Evolutionary conservation across 2,329 filamentous ascomycete genomes (phyloP), one percentile per base, ranked within the genome.

Genomic region (Colletotrichum kahawae): DNA sequence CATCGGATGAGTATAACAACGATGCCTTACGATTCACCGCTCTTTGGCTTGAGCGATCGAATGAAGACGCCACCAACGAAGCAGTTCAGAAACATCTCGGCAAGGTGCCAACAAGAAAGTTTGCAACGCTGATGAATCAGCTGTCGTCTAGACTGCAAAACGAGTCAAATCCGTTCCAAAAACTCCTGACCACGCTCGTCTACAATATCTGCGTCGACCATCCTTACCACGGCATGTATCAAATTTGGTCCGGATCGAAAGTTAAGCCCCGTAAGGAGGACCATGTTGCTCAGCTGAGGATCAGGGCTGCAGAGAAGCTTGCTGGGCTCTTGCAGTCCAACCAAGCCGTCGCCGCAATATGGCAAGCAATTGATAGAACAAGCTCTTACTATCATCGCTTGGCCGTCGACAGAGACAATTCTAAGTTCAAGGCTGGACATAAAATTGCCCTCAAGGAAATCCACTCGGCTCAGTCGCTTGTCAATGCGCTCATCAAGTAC

Each of bases 141-240:
- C 90, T 99, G 36, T 96, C 96, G 7, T 99, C 97, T n/a, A 93
- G 97, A 9, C 87, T 99, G 7, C 92, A 98, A 76, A 91, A 94
- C 76, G 90, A 93, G 36, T 84, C 89, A 2, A 90, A 89, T 1
- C 88, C 87, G 0, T 99, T 99, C 80, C 97, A 99, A 80, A 88
- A 87, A 54, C 88, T 96, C 2, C 87, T 99, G 3, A 91, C 92
- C 67, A 87, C 88, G 3, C 86, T 99, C 21, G 92, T 98, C 5
- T 92, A 92, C 80, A 93, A 92, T 10, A 98, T 99, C 70, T 98
- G 96, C 81, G 88, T 91, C 13, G 95, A 99, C 72, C 97, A 99
- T 84, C 97, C 97, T 0, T 98, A 96, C 82, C 97, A 99, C 82
- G 95, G 95, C 64, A 96, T 98, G 92, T 98, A 99, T 82, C 96